Evolutionary conservation across 139 green algal species (phyloP).

Genomic region (Closterium sp.): DNA sequence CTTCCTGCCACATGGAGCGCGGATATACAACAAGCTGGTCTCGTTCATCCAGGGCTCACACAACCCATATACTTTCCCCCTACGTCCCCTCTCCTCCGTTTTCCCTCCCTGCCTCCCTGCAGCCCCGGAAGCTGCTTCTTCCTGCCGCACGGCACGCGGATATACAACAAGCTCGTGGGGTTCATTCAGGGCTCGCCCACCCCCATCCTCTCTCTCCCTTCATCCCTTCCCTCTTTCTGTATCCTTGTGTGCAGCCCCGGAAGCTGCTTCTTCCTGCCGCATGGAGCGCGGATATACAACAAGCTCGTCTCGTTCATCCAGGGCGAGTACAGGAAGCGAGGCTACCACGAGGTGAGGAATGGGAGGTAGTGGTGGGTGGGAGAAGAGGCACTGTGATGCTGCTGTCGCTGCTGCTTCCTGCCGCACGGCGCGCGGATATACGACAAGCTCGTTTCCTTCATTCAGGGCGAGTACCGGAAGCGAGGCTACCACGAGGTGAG

Average conservation of each 20-base stretch:
- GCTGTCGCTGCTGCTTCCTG: slow-evolving; percentile 96
- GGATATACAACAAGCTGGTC: slow-evolving; percentile 92
- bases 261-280: slow-evolving; percentile 92
- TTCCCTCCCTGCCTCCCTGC: no score
- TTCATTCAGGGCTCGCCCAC: slow-evolving; percentile 85
- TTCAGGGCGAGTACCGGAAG: slow-evolving; percentile 93
- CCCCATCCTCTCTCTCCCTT: no score
- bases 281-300: slow-evolving; percentile 93
- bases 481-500: slow-evolving; percentile 90
- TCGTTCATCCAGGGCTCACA: slow-evolving; percentile 86
- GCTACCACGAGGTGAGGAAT: slow-evolving; percentile 80
- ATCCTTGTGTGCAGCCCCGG: slow-evolving; percentile 26
- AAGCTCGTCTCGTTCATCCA: slow-evolving; percentile 74
- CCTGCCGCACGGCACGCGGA: slow-evolving; percentile 79
- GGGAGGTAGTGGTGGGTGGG: no score
- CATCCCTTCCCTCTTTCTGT: no score
- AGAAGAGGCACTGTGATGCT: background rate
- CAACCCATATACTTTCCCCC: background rate
- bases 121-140: slow-evolving; percentile 85
- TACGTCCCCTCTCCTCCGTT: no score
- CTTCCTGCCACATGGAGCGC: slow-evolving; percentile 86
- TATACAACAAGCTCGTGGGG: slow-evolving; percentile 91
- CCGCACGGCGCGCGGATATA: slow-evolving; percentile 89
- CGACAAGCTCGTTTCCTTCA: slow-evolving; percentile 82
- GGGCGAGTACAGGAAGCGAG: slow-evolving; percentile 93